A percentile compares a stretch with the other conserved stretches of the same genome.
These are phyloP conservation scores for Xylaria longipes DNA, from an alignment of 495 filamentous ascomycete genomes.

Conservation along the genomic window DNA sequence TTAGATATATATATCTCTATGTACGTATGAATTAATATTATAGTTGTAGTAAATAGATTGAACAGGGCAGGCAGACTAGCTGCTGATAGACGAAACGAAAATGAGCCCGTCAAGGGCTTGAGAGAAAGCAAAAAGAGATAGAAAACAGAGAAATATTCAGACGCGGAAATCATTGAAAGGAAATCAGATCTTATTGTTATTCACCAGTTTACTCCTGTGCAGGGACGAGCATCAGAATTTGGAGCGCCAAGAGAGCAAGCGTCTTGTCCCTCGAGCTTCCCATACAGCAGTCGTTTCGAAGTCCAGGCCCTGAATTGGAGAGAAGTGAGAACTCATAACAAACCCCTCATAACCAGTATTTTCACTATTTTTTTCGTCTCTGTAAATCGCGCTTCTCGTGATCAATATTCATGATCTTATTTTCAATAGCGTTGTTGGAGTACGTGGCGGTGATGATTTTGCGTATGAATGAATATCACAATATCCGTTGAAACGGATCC, in stretches of 20 bases:
- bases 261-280: not conserved
- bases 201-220: not conserved
- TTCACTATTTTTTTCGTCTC: not conserved
- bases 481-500: conserved; percentile 7
- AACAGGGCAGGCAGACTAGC: conserved; percentile 21
- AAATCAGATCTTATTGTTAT: not conserved
- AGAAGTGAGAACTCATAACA: not conserved
- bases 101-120: conserved; percentile 36
- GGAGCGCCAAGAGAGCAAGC: not conserved
- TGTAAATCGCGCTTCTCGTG: not conserved
- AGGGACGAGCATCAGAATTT: not conserved
- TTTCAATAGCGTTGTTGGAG: not conserved
- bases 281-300: conserved; percentile 9
- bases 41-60: conserved; percentile 19
- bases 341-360: not conserved
- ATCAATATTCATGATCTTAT: not conserved
- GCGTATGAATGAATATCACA: not conserved
- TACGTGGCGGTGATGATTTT: not conserved
- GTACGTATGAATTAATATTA: conserved; percentile 16
- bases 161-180: not conserved
- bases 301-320: not conserved
- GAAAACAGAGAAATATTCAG: not conserved
- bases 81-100: conserved; percentile 25
- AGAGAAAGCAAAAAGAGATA: conserved; percentile 10
- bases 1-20: not conserved